Percentiles rank a stretch among this genome's conserved stretches.
phyloP scores from a whole-genome alignment of 2,329 filamentous ascomycete genomes.

The Fusarium chuoi region DNA sequence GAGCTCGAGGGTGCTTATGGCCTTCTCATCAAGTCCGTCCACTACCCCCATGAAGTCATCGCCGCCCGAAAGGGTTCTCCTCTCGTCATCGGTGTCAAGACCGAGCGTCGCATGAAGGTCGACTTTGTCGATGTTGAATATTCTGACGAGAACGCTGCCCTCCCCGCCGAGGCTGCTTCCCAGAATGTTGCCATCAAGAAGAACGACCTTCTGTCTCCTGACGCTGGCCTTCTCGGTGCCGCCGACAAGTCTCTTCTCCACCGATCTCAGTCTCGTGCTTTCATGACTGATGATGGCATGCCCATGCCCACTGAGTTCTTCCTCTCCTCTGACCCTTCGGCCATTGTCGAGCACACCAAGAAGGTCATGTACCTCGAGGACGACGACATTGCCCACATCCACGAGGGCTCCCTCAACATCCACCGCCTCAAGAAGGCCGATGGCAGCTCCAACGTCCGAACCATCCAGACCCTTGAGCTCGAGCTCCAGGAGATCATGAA shows the following conservation, averaged over 20 bases:
- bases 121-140: slow-evolving; percentile 99
- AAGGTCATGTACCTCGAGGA: slow-evolving; percentile 99
- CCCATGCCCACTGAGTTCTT: slow-evolving; percentile 99
- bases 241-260: slow-evolving; percentile 98
- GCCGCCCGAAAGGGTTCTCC: slow-evolving; percentile 98
- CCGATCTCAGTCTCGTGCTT: slow-evolving; percentile 97
- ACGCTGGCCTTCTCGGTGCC: slow-evolving; percentile 75
- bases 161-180: slow-evolving; percentile 92
- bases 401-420: slow-evolving; percentile 98
- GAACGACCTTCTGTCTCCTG: slow-evolving; percentile 75
- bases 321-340: slow-evolving; percentile 97
- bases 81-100: slow-evolving; percentile 96
- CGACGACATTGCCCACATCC: slow-evolving; percentile 99
- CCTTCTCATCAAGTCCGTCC: slow-evolving; percentile 96
- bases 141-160: slow-evolving; percentile 82
- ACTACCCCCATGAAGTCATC: slow-evolving; percentile 98
- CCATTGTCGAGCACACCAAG: slow-evolving; percentile 99
- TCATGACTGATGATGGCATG: slow-evolving; percentile 97
- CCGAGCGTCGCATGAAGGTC: slow-evolving; percentile 99
- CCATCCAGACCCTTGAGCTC: slow-evolving; percentile 98
- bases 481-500: slow-evolving; percentile 99
- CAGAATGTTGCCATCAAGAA: slow-evolving; percentile 99
- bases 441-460: slow-evolving; percentile 94
- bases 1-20: slow-evolving; percentile 98
- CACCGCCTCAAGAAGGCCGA: slow-evolving; percentile 98